phyloP scores from a whole-genome alignment of 2,329 filamentous ascomycete species.

The Trichoderma polysporum region DNA sequence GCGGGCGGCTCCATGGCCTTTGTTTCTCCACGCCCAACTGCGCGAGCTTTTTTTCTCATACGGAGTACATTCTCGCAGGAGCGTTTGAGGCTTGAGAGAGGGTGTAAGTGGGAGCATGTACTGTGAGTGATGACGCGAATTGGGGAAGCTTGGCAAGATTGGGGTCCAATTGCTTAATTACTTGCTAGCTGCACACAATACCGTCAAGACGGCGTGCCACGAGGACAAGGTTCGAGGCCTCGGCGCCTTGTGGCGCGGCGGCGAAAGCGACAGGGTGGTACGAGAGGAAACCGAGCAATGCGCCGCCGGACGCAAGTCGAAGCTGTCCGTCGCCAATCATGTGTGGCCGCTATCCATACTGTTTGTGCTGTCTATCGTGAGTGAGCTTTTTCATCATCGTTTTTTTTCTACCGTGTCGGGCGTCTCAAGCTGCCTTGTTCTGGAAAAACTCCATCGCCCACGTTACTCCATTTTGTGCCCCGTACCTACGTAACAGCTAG shows the following conservation, averaged over 20 bases:
- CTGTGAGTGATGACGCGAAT: constrained; percentile 6
- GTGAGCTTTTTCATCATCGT: constrained; percentile 1
- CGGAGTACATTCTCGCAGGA: background rate
- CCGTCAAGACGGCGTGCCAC: constrained; percentile 19
- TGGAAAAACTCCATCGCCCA: constrained; percentile 2
- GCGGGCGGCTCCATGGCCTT: constrained; percentile 6
- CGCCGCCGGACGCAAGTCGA: background rate
- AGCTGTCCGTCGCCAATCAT: background rate
- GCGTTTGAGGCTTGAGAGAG: background rate
- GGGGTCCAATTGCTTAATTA: constrained; percentile 8
- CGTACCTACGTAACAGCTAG: constrained; percentile 7
- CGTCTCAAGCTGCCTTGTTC: constrained; percentile 5
- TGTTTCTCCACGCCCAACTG: constrained; percentile 7
- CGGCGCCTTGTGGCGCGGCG: constrained; percentile 19
- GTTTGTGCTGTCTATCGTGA: constrained; percentile 11
- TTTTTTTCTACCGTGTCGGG: background rate
- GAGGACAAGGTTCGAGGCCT: constrained; percentile 17
- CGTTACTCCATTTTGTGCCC: constrained; percentile 2
- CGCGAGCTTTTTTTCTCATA: background rate
- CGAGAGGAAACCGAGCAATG: background rate
- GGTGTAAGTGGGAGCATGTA: constrained; percentile 10
- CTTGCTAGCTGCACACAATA: background rate
- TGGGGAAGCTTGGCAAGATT: background rate
- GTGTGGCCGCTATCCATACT: constrained; percentile 11
- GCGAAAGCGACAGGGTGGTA: background rate